phyloP scores from a whole-genome alignment of 345 rosid species.

The rapeseed (Brassica napus) region DNA sequence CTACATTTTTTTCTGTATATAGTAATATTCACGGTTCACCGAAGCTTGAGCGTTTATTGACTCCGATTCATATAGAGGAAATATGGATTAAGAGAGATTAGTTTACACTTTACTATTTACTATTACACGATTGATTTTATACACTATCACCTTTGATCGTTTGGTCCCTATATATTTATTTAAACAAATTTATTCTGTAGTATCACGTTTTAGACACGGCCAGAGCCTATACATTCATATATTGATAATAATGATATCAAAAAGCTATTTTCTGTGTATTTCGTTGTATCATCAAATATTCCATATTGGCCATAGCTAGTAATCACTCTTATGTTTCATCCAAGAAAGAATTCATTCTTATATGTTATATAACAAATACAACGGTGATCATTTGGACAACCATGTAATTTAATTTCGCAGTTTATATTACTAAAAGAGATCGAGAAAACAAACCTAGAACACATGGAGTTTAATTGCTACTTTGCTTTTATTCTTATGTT shows the following conservation, averaged over 20 bases:
- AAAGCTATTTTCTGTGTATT: neutral
- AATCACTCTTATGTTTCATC: neutral
- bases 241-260: neutral
- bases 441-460: neutral
- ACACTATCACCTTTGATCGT: neutral
- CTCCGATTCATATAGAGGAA: neutral
- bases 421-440: constrained; percentile 2
- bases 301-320: neutral
- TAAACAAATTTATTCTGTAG: neutral
- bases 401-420: neutral
- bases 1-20: neutral
- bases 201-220: too few species aligned
- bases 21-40: neutral
- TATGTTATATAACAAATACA: neutral
- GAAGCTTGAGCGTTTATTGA: neutral
- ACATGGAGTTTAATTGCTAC: constrained; percentile 21
- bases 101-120: neutral
- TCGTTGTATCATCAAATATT: neutral
- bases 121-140: neutral
- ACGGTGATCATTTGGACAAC: neutral
- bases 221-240: too few species aligned
- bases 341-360: neutral
- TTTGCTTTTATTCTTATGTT: constrained; percentile 38
- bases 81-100: neutral
- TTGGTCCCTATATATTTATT: neutral